A percentile compares a stretch with the other conserved stretches of the same genome.
Evolutionary conservation across 306 rosid genomes (phyloP).

Genomic region (Echinosophora koreensis): DNA sequence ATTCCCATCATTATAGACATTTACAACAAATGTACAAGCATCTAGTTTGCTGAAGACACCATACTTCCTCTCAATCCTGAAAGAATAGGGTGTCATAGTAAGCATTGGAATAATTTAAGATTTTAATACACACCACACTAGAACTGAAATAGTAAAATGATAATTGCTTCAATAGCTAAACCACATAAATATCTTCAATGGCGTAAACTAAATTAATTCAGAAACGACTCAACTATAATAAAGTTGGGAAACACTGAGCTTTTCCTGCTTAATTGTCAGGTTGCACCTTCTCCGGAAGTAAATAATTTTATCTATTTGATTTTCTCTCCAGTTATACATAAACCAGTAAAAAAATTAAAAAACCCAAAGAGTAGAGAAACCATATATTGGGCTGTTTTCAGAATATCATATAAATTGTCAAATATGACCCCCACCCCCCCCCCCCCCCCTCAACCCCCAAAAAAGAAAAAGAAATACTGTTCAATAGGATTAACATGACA

Average conservation of each 20-base stretch:
- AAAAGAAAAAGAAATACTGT: no score
- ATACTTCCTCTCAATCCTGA: conserved; percentile 81
- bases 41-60: conserved; percentile 95
- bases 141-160: conserved; percentile 33
- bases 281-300: conserved; percentile 21
- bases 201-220: conserved; percentile 11
- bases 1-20: conserved; percentile 88
- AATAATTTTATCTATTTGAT: background rate
- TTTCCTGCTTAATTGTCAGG: conserved; percentile 8
- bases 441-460: no score
- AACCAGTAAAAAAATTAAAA: conserved; percentile 11
- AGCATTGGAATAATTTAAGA: conserved; percentile 33
- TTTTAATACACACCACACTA: background rate
- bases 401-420: conserved; percentile 2
- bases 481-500: no score
- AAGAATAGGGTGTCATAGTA: conserved; percentile 36
- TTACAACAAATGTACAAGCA: conserved; percentile 89
- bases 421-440: conserved; percentile 1
- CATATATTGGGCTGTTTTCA: background rate
- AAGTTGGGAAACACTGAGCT: conserved; percentile 32
- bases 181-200: conserved; percentile 30
- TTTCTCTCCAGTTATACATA: conserved; percentile 12
- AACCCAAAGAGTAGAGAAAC: no score
- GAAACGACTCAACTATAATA: conserved; percentile 36
- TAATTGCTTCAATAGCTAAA: conserved; percentile 41